Base-by-base conservation (phyloP, 106 monocot species). In the Posidonia australis region DNA sequence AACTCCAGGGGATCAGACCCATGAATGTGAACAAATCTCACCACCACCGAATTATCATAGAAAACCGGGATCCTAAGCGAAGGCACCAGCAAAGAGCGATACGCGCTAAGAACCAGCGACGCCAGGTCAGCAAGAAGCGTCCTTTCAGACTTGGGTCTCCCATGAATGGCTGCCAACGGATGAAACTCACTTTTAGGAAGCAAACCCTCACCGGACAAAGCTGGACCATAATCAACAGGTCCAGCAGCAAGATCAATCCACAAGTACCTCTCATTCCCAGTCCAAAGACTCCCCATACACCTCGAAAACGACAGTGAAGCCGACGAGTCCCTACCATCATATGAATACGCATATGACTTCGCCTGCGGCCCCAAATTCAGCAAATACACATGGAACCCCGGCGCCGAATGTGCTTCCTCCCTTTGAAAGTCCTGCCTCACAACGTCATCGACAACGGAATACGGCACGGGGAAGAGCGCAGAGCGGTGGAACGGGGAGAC, bases 231-330 rank as follows among this genome's bases (percentile, higher is more conserved):
- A 42, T 90, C 77, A 22, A 96, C 86, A 3, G 94, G 94, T 0
- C 94, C 94, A 0, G 94, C 94, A 0, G 77, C 77, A 9, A 96
- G 82, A 45, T 96, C 94, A 46, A 96, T 79, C 94, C 94, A 96
- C 1, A 86, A 3, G 52, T 96, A 96, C 32, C 90, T 74, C 9
- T 84, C 82, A 58, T 46, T 62, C 10, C 80, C 83, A 22, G 90
- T 63, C 77, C 78, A 90, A 16, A 90, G 46, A 1, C 72, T 84
- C 3, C 90, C 94, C 9, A 87, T 42, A 53, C 94, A 96, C 58
- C 74, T 78, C 18, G 94, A 78, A 62, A 71, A 80, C 0, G 94
- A 90, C 5, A 44, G 59, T 9, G 68, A 43, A 57, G 36, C 9
- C 5, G 68, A 32, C 17, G 73, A 24, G 12, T 78, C 78, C 14